Conservation (phyloP, 202 grass and related monocot genomes). For the Brachypodium distachyon region DNA sequence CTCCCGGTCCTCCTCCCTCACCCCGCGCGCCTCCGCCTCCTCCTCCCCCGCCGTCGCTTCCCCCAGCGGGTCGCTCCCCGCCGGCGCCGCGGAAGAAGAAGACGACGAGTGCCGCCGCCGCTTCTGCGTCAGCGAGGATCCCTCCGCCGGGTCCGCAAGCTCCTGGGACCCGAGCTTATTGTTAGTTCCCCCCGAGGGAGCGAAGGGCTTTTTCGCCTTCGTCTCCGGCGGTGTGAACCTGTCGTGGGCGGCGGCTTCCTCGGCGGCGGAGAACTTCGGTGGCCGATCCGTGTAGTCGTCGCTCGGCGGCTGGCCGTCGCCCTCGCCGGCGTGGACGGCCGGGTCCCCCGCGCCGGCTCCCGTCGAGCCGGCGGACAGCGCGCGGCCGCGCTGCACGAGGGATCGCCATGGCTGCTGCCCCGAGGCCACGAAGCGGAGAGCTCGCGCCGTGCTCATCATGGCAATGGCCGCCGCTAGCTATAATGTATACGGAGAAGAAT, state of each 20-base stretch:
- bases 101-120: too few species aligned
- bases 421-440: conserved; percentile 1
- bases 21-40: background rate
- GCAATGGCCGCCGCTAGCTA: too few species aligned
- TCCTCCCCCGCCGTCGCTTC: conserved; percentile 20
- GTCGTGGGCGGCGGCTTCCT: background rate
- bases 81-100: background rate
- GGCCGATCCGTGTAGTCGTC: conserved; percentile 34
- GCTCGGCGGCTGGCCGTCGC: background rate
- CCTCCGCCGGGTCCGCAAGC: background rate
- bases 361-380: background rate
- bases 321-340: conserved; percentile 28
- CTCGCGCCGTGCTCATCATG: conserved; percentile 13
- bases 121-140: conserved; percentile 44
- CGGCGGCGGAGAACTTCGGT: conserved; percentile 27
- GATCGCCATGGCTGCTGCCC: background rate
- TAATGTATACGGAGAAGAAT: too few species aligned
- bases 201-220: conserved; percentile 29
- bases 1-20: conserved; percentile 35
- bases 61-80: background rate
- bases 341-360: conserved; percentile 27
- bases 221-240: background rate
- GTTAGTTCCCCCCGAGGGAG: conserved; percentile 25
- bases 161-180: conserved; percentile 47
- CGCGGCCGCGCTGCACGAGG: background rate